phyloP scores from a whole-genome alignment of 495 filamentous ascomycete species.

The Penicillium turbatum region DNA sequence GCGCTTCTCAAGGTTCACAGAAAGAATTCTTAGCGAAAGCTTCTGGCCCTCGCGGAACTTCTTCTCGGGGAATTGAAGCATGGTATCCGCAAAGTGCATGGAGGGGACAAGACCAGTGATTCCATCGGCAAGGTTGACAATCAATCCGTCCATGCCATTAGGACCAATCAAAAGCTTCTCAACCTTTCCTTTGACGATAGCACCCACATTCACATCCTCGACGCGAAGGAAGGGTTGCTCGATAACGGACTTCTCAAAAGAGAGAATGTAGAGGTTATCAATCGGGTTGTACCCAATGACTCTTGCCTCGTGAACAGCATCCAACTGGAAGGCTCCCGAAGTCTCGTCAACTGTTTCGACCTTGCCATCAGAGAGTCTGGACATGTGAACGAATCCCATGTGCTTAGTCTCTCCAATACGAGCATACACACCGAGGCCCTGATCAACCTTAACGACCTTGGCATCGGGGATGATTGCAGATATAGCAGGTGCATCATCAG shows the following conservation, averaged over 20 bases:
- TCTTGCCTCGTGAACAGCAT: conserved; percentile 71
- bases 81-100: conserved; percentile 81
- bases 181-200: conserved; percentile 75
- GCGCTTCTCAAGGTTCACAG: conserved; percentile 67
- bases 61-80: conserved; percentile 86
- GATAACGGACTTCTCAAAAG: conserved; percentile 73
- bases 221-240: conserved; percentile 85
- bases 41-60: conserved; percentile 87
- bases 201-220: conserved; percentile 80
- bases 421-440: conserved; percentile 73
- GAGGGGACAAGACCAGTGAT: conserved; percentile 84
- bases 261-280: conserved; percentile 82
- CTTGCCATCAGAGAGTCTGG: conserved; percentile 78
- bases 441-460: conserved; percentile 71
- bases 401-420: conserved; percentile 70
- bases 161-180: conserved; percentile 76
- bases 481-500: conserved; percentile 59
- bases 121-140: conserved; percentile 78
- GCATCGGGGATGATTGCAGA: conserved; percentile 72
- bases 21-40: conserved; percentile 79
- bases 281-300: conserved; percentile 80
- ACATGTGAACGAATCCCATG: conserved; percentile 89
- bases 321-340: conserved; percentile 72
- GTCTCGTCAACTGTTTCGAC: conserved; percentile 71
- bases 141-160: conserved; percentile 68